phyloP scores from a whole-genome alignment of 2,329 filamentous ascomycete species.

The Colletotrichum viniferum region DNA sequence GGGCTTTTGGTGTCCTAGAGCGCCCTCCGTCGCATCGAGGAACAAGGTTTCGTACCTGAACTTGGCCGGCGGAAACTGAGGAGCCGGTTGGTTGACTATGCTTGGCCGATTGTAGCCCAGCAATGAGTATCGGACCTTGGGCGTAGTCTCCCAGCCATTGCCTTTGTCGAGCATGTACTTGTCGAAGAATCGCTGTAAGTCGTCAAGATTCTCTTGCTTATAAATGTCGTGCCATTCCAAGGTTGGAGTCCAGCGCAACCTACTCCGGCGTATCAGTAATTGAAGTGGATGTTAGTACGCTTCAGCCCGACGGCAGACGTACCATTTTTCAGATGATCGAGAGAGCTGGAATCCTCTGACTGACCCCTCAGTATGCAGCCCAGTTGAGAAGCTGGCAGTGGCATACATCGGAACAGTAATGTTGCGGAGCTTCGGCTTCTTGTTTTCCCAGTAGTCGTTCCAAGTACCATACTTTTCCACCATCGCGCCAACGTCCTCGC shows the following conservation, averaged over 20 bases:
- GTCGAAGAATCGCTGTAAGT: background rate
- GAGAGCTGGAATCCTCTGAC: background rate
- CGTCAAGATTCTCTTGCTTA: background rate
- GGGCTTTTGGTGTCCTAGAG: background rate
- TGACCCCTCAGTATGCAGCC: background rate
- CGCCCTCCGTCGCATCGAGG: background rate
- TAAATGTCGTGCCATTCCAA: background rate
- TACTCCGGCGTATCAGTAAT: background rate
- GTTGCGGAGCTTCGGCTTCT: constrained; percentile 23
- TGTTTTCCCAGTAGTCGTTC: constrained; percentile 24
- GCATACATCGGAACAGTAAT: constrained; percentile 25
- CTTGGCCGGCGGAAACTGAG: background rate
- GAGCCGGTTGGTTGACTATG: background rate
- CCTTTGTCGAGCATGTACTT: background rate
- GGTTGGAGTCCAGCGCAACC: background rate
- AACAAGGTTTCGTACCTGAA: background rate
- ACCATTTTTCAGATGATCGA: background rate
- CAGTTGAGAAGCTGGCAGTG: constrained; percentile 11
- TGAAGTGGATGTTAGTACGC: background rate
- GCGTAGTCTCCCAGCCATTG: background rate
- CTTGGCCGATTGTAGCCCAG: background rate
- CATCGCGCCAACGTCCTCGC: constrained; percentile 24
- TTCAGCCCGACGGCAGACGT: background rate
- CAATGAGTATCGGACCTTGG: background rate
- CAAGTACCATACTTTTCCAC: constrained; percentile 19